Percentiles rank a stretch among this genome's conserved stretches.
Conservation (phyloP, 495 filamentous ascomycete species). For the Extremus antarcticus region DNA sequence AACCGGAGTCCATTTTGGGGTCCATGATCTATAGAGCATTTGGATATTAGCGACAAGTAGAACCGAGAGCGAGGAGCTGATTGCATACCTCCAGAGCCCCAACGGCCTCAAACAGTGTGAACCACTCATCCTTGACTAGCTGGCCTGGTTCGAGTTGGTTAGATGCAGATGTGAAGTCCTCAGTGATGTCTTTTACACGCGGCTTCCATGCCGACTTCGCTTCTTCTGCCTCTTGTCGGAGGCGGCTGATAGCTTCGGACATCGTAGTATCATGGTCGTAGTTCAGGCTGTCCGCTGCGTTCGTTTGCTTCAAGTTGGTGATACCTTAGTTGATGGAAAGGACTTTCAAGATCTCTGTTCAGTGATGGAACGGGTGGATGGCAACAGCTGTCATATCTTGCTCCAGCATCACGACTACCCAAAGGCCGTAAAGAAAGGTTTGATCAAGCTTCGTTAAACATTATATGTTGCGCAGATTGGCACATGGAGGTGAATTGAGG, state of each 20-base stretch:
- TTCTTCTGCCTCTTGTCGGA: slow-evolving; percentile 5
- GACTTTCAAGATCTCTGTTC: background rate
- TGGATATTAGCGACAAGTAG: too few relatives aligned
- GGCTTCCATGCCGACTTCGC: background rate
- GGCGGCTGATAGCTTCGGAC: background rate
- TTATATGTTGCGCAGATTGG: too few relatives aligned
- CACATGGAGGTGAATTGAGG: too few relatives aligned
- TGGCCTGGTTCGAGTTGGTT: slow-evolving; percentile 64
- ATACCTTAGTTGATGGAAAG: background rate
- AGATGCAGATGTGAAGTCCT: slow-evolving; percentile 59
- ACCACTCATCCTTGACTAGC: slow-evolving; percentile 85
- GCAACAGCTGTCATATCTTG: too few relatives aligned
- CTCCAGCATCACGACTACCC: too few relatives aligned
- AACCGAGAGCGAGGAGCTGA: background rate
- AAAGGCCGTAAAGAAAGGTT: too few relatives aligned
- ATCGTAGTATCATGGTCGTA: background rate
- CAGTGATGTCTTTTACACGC: slow-evolving; percentile 56
- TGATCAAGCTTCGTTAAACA: too few relatives aligned
- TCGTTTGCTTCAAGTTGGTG: background rate
- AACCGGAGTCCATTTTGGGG: slow-evolving; percentile 94
- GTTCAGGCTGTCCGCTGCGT: background rate
- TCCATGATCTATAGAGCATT: slow-evolving; percentile 71
- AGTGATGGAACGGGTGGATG: too few relatives aligned
- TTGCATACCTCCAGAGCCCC: slow-evolving; percentile 77
- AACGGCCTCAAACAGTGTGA: slow-evolving; percentile 89